phyloP scores from a whole-genome alignment of 139 green algal genomes.

The Micractinium sp. region DNA sequence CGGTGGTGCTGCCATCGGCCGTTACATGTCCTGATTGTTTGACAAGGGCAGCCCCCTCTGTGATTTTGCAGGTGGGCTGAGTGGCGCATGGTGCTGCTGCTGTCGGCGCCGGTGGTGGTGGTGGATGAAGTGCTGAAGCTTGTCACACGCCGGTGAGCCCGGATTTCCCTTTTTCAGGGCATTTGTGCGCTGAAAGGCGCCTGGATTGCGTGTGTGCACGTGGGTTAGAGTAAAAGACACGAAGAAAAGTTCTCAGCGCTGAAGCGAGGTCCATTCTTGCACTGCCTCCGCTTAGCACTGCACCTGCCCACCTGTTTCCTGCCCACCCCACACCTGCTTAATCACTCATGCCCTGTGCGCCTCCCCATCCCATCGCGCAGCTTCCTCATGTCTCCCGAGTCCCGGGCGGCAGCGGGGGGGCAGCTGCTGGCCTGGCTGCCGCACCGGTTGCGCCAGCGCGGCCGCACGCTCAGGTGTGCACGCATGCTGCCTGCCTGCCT shows the following conservation, averaged over 20 bases:
- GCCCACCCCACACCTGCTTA: neutral
- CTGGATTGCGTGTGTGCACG: too few relatives aligned
- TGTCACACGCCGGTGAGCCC: constrained; percentile 42
- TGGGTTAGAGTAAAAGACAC: too few relatives aligned
- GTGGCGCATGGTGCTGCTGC: constrained; percentile 65
- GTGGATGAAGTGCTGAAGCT: constrained; percentile 92
- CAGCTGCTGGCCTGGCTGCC: constrained; percentile 18
- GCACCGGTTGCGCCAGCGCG: neutral
- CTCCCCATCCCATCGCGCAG: neutral
- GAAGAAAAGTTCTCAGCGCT: too few relatives aligned
- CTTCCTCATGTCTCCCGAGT: neutral
- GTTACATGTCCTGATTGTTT: neutral
- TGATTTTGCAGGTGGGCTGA: constrained; percentile 1
- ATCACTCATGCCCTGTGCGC: too few relatives aligned
- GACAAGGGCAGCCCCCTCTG: too few relatives aligned
- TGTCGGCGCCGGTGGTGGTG: constrained; percentile 90
- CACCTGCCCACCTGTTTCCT: neutral
- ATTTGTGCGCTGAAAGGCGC: too few relatives aligned
- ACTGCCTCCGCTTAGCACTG: neutral
- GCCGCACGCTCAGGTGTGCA: constrained; percentile 5
- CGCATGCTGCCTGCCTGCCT: neutral
- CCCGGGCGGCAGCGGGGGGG: neutral
- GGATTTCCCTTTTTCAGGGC: too few relatives aligned
- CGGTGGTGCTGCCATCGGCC: too few relatives aligned
- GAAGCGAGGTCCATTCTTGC: too few relatives aligned